Evolutionary conservation across 2,329 filamentous ascomycete species (phyloP).

Genomic region (Boeremia exigua): DNA sequence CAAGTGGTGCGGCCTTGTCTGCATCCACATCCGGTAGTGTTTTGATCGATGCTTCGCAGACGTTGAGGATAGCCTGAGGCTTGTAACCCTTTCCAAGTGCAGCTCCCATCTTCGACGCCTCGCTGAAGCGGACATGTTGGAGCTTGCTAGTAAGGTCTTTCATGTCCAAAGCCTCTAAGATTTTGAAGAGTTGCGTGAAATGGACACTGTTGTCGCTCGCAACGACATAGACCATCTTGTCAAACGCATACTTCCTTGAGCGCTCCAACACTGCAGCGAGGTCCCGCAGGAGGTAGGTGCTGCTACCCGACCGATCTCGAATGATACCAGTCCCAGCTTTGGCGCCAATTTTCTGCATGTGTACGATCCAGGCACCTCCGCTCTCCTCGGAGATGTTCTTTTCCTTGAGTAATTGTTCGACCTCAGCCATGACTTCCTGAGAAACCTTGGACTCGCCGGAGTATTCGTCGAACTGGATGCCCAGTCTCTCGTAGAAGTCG

Average conservation of each 20-base stretch:
- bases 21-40: slow-evolving; percentile 22
- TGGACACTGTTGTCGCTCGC: slow-evolving; percentile 75
- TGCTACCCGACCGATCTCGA: slow-evolving; percentile 75
- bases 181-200: slow-evolving; percentile 77
- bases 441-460: slow-evolving; percentile 77
- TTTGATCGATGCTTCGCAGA: slow-evolving; percentile 29
- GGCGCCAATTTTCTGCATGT: slow-evolving; percentile 74
- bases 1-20: slow-evolving; percentile 28
- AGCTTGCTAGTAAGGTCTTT: slow-evolving; percentile 71
- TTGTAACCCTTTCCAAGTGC: slow-evolving; percentile 68
- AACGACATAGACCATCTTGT: slow-evolving; percentile 82
- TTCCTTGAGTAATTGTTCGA: slow-evolving; percentile 67
- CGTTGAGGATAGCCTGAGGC: slow-evolving; percentile 70
- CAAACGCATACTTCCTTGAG: slow-evolving; percentile 66
- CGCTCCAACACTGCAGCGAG: slow-evolving; percentile 76
- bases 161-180: slow-evolving; percentile 73
- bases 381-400: slow-evolving; percentile 71
- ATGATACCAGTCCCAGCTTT: slow-evolving; percentile 74
- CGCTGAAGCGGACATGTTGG: slow-evolving; percentile 77
- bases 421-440: slow-evolving; percentile 69
- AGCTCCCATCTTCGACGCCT: slow-evolving; percentile 58
- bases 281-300: slow-evolving; percentile 78
- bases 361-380: slow-evolving; percentile 74
- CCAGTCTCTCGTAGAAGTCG: slow-evolving; percentile 71
- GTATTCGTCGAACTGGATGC: slow-evolving; percentile 74